phyloP scores from a whole-genome alignment of 495 filamentous ascomycete genomes.

The Hyaloscypha finlandica region DNA sequence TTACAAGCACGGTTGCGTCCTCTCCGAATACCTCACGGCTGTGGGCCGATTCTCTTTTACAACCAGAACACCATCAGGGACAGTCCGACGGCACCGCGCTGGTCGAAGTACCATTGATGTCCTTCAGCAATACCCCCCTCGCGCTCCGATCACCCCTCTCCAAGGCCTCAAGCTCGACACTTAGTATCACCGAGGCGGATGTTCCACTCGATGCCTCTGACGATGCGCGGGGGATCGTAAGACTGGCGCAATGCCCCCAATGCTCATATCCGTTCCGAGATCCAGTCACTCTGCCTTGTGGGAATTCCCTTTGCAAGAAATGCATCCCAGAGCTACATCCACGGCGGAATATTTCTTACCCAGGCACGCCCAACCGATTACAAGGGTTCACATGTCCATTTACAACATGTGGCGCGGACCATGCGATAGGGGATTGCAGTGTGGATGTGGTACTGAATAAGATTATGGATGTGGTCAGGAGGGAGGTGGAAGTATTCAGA shows the following conservation, averaged over 20 bases:
- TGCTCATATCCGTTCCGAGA: conserved; percentile 69
- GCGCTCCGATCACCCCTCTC: conserved; percentile 8
- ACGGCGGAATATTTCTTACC: conserved; percentile 74
- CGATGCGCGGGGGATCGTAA: conserved; percentile 61
- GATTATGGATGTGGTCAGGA: conserved; percentile 54
- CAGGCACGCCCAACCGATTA: conserved; percentile 60
- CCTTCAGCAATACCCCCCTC: conserved; percentile 19
- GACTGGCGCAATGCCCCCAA: conserved; percentile 70
- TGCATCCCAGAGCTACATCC: conserved; percentile 69
- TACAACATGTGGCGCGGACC: conserved; percentile 63
- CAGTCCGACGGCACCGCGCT: conserved; percentile 25
- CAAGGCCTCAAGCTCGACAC: conserved; percentile 16
- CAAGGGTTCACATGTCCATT: conserved; percentile 75
- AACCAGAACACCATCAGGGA: neutral
- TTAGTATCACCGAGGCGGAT: conserved; percentile 28
- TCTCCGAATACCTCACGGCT: conserved; percentile 7
- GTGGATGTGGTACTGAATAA: conserved; percentile 75
- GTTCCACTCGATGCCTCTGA: conserved; percentile 42
- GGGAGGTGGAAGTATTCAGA: conserved; percentile 44
- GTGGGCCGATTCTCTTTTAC: conserved; percentile 1
- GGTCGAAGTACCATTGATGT: conserved; percentile 29
- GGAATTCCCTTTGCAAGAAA: conserved; percentile 70
- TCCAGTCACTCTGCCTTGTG: conserved; percentile 82
- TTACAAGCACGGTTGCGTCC: conserved; percentile 1
- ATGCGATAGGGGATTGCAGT: conserved; percentile 74